Evolutionary conservation across 2,329 filamentous ascomycete species (phyloP).

Genomic region (Trichoderma brevicompactum): DNA sequence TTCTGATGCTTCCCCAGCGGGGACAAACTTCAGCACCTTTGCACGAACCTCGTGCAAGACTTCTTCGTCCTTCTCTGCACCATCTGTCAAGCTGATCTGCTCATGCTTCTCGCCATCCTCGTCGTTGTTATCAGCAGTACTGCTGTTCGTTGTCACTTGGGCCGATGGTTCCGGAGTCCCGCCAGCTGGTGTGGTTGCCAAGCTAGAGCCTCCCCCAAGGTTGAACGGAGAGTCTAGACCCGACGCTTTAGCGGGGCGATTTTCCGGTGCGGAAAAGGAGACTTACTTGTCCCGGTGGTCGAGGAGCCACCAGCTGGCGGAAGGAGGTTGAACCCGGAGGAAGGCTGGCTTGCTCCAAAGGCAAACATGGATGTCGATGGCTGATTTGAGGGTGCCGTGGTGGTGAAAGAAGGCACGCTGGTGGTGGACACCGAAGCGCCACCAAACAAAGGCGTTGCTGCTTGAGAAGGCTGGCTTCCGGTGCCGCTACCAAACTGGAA

Average conservation of each 20-base stretch:
- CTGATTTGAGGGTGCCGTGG: slow-evolving; percentile 42
- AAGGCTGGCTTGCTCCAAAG: slow-evolving; percentile 44
- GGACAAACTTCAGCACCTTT: slow-evolving; percentile 67
- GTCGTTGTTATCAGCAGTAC: slow-evolving; percentile 52
- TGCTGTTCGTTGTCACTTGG: slow-evolving; percentile 48
- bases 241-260: slow-evolving; percentile 53
- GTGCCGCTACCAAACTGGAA: slow-evolving; percentile 47
- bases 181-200: slow-evolving; percentile 63
- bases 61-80: slow-evolving; percentile 73
- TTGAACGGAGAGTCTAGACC: slow-evolving; percentile 59
- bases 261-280: slow-evolving; percentile 48
- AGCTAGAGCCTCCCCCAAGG: slow-evolving; percentile 62
- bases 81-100: slow-evolving; percentile 71
- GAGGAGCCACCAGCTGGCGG: slow-evolving; percentile 49
- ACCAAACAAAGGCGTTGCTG: slow-evolving; percentile 40
- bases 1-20: slow-evolving; percentile 53
- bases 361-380: slow-evolving; percentile 37
- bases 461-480: slow-evolving; percentile 33
- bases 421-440: slow-evolving; percentile 37
- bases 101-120: slow-evolving; percentile 65
- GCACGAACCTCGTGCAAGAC: slow-evolving; percentile 71
- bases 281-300: slow-evolving; percentile 54
- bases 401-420: slow-evolving; percentile 46
- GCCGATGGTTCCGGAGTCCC: slow-evolving; percentile 62
- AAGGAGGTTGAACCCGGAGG: slow-evolving; percentile 46